A percentile compares a stretch with the other conserved stretches of the same genome.
phyloP scores from a whole-genome alignment of 306 rosid species.

The Oxytropis ochrocephala region DNA sequence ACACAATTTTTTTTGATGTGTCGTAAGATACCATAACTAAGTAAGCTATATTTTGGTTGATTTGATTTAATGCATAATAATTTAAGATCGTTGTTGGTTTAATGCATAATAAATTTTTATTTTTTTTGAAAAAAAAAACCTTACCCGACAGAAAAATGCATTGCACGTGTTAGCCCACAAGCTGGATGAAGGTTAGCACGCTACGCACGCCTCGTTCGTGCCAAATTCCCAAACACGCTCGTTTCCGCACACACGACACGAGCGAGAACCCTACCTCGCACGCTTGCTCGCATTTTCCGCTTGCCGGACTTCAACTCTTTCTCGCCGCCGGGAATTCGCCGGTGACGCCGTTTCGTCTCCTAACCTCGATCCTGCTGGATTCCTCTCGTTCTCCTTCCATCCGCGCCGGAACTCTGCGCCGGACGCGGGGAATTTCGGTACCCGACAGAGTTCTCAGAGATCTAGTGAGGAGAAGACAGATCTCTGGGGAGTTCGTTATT shows the following conservation, averaged over 20 bases:
- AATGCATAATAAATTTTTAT: no score
- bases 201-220: slow-evolving; percentile 63
- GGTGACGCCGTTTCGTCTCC: neutral
- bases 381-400: neutral
- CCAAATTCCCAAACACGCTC: slow-evolving; percentile 45
- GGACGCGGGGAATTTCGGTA: slow-evolving; percentile 39
- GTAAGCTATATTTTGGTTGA: no score
- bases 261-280: slow-evolving; percentile 48
- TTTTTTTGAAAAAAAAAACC: no score
- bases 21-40: no score
- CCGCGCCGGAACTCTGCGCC: slow-evolving; percentile 15
- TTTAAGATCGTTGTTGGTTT: no score
- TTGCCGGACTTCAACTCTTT: slow-evolving; percentile 27
- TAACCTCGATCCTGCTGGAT: neutral
- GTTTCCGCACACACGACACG: slow-evolving; percentile 65
- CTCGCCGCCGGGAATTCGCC: slow-evolving; percentile 23
- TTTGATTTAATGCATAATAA: no score
- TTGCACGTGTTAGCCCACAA: neutral
- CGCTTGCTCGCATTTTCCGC: slow-evolving; percentile 46
- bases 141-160: neutral
- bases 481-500: neutral
- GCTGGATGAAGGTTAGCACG: neutral
- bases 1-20: no score
- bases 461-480: slow-evolving; percentile 21
- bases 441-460: neutral